Percentiles rank a stretch among this genome's conserved stretches.
Conservation (phyloP, 2,329 filamentous ascomycete genomes). For the Paradendryphiella salina region DNA sequence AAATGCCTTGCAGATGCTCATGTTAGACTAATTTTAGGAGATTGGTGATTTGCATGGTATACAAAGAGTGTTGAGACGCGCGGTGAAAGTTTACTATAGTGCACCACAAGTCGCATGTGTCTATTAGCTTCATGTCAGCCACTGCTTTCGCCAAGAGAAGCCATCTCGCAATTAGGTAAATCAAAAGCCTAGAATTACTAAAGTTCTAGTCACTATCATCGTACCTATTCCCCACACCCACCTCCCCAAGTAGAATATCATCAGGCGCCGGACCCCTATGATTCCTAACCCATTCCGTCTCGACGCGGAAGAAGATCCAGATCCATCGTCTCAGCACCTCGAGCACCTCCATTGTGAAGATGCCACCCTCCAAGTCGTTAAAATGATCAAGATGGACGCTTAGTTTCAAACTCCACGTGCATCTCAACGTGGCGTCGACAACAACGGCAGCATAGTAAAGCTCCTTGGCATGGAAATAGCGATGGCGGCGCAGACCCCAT, state of each 20-base stretch:
- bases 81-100: too few relatives aligned
- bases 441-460: slow-evolving; percentile 82
- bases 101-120: background rate
- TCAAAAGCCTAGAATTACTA: background rate
- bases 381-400: slow-evolving; percentile 80
- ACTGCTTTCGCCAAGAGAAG: background rate
- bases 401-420: slow-evolving; percentile 89
- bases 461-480: slow-evolving; percentile 70
- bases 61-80: too few relatives aligned
- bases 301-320: slow-evolving; percentile 95
- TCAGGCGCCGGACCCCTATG: slow-evolving; percentile 62
- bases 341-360: slow-evolving; percentile 83
- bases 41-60: too few relatives aligned
- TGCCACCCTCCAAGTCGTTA: slow-evolving; percentile 82
- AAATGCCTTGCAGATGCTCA: too few relatives aligned
- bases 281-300: slow-evolving; percentile 80
- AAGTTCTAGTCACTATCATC: slow-evolving; percentile 57
- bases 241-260: slow-evolving; percentile 74
- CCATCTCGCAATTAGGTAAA: background rate
- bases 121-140: background rate
- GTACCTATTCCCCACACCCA: slow-evolving; percentile 61
- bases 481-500: slow-evolving; percentile 74
- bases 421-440: slow-evolving; percentile 79
- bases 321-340: slow-evolving; percentile 90
- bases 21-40: too few relatives aligned